phyloP scores from a whole-genome alignment of 441 rosid genomes.

The Raphanus hybrid region DNA sequence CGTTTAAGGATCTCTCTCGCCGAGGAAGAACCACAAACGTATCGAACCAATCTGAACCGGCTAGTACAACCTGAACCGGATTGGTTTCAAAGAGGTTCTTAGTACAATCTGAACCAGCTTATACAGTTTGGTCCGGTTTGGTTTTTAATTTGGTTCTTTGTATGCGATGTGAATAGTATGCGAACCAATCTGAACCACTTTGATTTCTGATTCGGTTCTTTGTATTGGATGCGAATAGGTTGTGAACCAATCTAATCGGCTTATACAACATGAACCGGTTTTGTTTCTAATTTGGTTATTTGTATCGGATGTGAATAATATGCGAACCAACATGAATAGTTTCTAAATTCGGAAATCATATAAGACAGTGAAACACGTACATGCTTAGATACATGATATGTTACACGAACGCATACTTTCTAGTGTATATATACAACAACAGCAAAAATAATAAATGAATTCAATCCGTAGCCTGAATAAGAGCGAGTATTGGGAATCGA shows the following conservation, averaged over 20 bases:
- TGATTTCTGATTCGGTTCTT: neutral
- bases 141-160: neutral
- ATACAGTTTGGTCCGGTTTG: neutral
- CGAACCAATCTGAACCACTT: neutral
- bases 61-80: neutral
- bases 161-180: neutral
- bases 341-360: no score
- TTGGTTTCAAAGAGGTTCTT: neutral
- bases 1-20: neutral
- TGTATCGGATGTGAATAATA: neutral
- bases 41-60: neutral
- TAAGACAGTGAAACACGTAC: no score
- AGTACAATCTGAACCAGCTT: neutral
- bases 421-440: neutral
- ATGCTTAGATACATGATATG: neutral
- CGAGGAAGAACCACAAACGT: neutral
- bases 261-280: slow-evolving; percentile 7
- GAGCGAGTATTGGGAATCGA: neutral
- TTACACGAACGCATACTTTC: neutral
- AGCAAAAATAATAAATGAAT: neutral
- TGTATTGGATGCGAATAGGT: neutral
- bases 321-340: neutral
- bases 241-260: neutral
- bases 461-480: neutral
- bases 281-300: neutral